A percentile compares a stretch with the other conserved stretches of the same genome.
phyloP scores from a whole-genome alignment of 257 asterid genomes.

The Solanum arcanum region DNA sequence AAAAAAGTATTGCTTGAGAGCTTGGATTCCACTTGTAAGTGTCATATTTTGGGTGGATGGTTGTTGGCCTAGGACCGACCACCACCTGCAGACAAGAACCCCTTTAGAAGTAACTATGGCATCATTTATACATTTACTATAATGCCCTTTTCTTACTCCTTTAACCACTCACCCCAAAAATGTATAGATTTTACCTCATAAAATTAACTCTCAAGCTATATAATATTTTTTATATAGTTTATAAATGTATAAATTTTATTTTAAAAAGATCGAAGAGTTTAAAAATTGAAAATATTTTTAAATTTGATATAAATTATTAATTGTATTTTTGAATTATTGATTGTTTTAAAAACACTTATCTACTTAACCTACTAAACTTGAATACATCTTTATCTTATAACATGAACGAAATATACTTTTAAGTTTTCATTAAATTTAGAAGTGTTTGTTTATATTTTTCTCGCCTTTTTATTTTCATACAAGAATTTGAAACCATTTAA shows the following conservation, averaged over 20 bases:
- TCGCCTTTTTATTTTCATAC: too few relatives aligned
- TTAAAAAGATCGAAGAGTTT: fast-evolving
- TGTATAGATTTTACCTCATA: not conserved
- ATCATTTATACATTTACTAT: not conserved
- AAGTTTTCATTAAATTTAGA: too few relatives aligned
- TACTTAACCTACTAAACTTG: too few relatives aligned
- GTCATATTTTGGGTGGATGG: not conserved
- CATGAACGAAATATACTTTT: not conserved
- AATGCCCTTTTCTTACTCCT: not conserved
- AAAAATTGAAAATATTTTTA: too few relatives aligned
- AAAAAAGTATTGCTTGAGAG: not conserved
- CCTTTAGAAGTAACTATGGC: not conserved
- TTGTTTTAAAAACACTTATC: too few relatives aligned
- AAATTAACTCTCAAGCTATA: too few relatives aligned
- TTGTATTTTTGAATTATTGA: too few relatives aligned
- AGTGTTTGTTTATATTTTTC: too few relatives aligned
- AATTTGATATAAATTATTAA: too few relatives aligned
- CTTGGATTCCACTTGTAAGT: not conserved
- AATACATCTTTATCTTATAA: too few relatives aligned
- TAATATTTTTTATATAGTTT: too few relatives aligned
- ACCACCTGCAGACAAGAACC: not conserved
- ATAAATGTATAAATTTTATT: too few relatives aligned
- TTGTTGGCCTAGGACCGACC: not conserved
- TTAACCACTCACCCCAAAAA: not conserved
- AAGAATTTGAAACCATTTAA: not conserved